Evolutionary conservation across 768 basidiomycete species (phyloP).

Genomic region (Russula virescens): DNA sequence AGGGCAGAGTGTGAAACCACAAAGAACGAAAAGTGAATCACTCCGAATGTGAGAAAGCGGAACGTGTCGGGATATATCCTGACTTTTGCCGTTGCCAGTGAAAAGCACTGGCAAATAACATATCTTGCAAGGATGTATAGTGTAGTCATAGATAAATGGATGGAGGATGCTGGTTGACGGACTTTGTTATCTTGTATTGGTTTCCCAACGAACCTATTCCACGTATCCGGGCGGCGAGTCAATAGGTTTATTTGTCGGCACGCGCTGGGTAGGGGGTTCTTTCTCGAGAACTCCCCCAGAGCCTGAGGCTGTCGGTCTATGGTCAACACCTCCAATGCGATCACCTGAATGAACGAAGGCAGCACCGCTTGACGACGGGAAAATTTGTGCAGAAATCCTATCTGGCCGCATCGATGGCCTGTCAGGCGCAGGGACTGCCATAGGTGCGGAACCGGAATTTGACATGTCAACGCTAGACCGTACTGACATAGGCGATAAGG

Average conservation of each 20-base stretch:
- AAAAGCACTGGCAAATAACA: background rate
- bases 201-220: background rate
- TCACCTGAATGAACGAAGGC: conserved; percentile 4
- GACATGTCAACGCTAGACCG: background rate
- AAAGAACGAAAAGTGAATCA: background rate
- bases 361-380: background rate
- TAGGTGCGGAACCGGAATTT: background rate
- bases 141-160: background rate
- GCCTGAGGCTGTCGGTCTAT: background rate
- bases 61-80: background rate
- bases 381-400: background rate
- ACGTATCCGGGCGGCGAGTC: conserved; percentile 17
- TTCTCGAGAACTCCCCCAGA: background rate
- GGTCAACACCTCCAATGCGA: background rate
- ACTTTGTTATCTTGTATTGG: background rate
- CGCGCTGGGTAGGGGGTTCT: background rate
- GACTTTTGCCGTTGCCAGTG: background rate
- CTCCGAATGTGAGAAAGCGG: background rate
- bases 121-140: background rate
- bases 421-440: background rate
- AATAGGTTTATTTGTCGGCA: background rate
- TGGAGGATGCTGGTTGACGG: background rate
- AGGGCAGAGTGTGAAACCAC: background rate
- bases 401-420: background rate
- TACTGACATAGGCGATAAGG: background rate